Base-by-base conservation (phyloP, 352 stramenopile genomes). In the Phytophthora pseudosyringae region DNA sequence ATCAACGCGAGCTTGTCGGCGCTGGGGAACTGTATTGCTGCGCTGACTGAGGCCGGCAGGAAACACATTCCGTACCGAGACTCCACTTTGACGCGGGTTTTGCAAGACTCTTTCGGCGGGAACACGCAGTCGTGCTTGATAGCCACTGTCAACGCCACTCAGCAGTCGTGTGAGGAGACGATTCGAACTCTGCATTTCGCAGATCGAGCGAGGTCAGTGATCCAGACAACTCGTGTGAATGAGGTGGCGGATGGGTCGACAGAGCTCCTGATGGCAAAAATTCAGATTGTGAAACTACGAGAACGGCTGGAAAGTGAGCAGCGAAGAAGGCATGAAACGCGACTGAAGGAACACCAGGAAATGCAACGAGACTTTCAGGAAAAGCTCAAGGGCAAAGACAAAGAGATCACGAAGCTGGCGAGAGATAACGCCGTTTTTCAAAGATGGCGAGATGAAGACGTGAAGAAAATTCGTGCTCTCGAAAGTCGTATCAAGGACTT, bases 61-160 rank as follows among this genome's bases (percentile, higher is more conserved):
- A 97, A 88, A 48, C 93, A 97, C 62, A 97, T 98, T 56, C 93
- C 93, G 18, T 97, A 95, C 44, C 83, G 89, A 1, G 89, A 97
- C 59, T 96, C 91, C 29, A 96, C 88, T 8, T 67, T 97, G 25
- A 97, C 90, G 2, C 81, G 91, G 6, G 65, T 98, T 10, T 78
- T 98, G 16, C 91, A 95, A 61, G 84, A 95, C 47, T 93, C 86
- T 1, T 76, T 95, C 36, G 83, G 86, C 26, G 84, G 86, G 1
- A 93, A 89, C 46, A 90, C 84, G 0, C 80, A 89, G 33, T 76
- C 86, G 6, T 89, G 76, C 45, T 55, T 95, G 18, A 90, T 95
- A 29, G 84, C 83, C 5, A 95, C 86, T 0, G 62, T 93, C 3
- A 93, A 81, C 41, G 64, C 78, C 9, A 78, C 59, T 5, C 53